Evolutionary conservation across 2,329 filamentous ascomycete species (phyloP).

Genomic region (Aspergillus carbonarius): DNA sequence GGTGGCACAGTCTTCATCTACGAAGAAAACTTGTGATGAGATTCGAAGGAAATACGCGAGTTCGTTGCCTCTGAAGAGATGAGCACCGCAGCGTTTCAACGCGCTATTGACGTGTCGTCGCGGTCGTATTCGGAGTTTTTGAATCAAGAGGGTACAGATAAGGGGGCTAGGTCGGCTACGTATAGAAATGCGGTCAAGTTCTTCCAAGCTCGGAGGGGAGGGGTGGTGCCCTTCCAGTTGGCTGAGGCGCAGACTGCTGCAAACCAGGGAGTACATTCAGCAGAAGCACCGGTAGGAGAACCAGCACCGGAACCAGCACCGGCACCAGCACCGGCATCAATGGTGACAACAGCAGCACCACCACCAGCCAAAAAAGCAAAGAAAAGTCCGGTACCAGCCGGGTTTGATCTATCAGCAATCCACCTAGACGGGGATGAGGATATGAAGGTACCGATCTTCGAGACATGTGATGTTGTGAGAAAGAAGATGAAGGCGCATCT

Average conservation of each 20-base stretch:
- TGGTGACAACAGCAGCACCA: not conserved
- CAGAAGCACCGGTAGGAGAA: no score
- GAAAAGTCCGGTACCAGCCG: slow-evolving; percentile 5
- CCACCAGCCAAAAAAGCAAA: slow-evolving; percentile 18
- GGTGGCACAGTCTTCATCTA: not conserved
- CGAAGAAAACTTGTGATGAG: slow-evolving; percentile 30
- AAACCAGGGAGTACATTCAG: not conserved
- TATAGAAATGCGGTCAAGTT: slow-evolving; percentile 34
- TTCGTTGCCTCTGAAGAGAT: slow-evolving; percentile 47
- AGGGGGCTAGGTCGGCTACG: slow-evolving; percentile 29
- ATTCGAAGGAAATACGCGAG: slow-evolving; percentile 43
- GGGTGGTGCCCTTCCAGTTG: slow-evolving; percentile 41
- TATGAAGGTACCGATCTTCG: slow-evolving; percentile 51
- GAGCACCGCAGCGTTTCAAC: slow-evolving; percentile 46
- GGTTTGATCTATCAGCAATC: slow-evolving; percentile 45
- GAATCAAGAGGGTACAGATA: slow-evolving; percentile 31
- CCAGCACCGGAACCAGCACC: no score
- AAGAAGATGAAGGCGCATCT: slow-evolving; percentile 57
- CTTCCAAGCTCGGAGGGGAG: slow-evolving; percentile 54
- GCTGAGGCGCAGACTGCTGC: not conserved
- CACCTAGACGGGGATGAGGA: slow-evolving; percentile 50
- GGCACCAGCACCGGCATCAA: not conserved
- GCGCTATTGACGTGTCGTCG: slow-evolving; percentile 37
- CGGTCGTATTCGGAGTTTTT: slow-evolving; percentile 50
- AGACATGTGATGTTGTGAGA: slow-evolving; percentile 59